phyloP scores from a whole-genome alignment of 805 yeast genomes.

The Candida patagonica region DNA sequence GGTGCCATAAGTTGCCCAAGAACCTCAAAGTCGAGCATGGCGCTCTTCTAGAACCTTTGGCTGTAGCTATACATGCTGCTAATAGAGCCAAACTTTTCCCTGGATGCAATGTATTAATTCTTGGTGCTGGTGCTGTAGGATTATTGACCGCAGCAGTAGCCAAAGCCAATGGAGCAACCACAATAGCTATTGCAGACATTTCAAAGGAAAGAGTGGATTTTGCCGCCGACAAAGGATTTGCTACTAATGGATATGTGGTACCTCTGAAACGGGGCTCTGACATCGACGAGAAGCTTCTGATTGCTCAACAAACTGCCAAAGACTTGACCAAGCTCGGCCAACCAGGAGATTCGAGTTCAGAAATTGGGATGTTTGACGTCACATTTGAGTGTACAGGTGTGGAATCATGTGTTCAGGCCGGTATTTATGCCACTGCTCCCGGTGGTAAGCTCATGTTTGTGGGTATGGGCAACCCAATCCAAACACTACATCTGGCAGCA shows the following conservation, averaged over 20 bases:
- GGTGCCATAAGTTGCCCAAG: slow-evolving; percentile 69
- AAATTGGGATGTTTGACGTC: slow-evolving; percentile 24
- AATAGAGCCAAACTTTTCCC: slow-evolving; percentile 51
- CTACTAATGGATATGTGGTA: slow-evolving; percentile 22
- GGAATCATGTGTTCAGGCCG: slow-evolving; percentile 62
- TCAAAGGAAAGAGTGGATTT: slow-evolving; percentile 30
- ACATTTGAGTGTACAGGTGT: slow-evolving; percentile 84
- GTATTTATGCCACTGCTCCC: slow-evolving; percentile 48
- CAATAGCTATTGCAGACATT: slow-evolving; percentile 63
- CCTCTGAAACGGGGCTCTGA: slow-evolving; percentile 16
- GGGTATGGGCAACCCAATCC: slow-evolving; percentile 62
- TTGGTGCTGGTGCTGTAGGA: slow-evolving; percentile 50
- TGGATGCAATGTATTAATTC: slow-evolving; percentile 40
- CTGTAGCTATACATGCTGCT: slow-evolving; percentile 78
- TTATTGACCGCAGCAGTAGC: slow-evolving; percentile 69
- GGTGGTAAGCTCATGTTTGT: slow-evolving; percentile 77
- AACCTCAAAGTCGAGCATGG: slow-evolving; percentile 73
- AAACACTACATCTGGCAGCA: slow-evolving; percentile 25
- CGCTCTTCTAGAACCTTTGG: slow-evolving; percentile 77
- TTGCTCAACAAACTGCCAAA: slow-evolving; percentile 38
- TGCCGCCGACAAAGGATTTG: slow-evolving; percentile 25
- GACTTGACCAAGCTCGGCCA: slow-evolving; percentile 18
- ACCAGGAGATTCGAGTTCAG: slow-evolving; percentile 19
- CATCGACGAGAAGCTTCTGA: slow-evolving; percentile 49
- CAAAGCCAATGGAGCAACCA: slow-evolving; percentile 55